Conservation (phyloP, 805 yeast genomes). For the Zygosaccharomyces bailii region DNA sequence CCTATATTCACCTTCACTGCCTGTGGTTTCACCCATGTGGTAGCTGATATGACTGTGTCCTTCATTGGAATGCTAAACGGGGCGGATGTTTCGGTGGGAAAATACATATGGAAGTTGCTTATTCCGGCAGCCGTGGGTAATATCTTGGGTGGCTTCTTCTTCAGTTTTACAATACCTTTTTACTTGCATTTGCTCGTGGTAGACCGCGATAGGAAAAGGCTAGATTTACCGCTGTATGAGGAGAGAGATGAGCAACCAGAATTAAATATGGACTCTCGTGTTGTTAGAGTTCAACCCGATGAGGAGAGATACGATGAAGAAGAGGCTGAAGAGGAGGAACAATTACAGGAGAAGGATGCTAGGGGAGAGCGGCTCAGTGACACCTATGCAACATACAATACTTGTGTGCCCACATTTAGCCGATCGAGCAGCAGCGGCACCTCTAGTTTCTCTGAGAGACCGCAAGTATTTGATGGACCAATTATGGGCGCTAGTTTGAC, state of each 20-base stretch:
- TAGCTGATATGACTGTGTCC: constrained; percentile 75
- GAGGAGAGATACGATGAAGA: constrained; percentile 13
- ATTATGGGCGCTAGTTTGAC: background rate
- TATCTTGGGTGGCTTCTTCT: constrained; percentile 71
- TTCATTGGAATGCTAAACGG: constrained; percentile 67
- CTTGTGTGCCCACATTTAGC: background rate
- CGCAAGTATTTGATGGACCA: background rate
- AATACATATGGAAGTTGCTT: constrained; percentile 67
- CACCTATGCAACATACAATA: background rate
- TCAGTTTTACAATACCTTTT: constrained; percentile 64
- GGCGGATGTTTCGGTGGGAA: constrained; percentile 59
- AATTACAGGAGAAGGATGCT: constrained; percentile 11
- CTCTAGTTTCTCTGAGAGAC: background rate
- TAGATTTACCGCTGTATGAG: constrained; percentile 66
- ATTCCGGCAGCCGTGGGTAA: constrained; percentile 74
- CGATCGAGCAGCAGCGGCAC: background rate
- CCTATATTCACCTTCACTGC: constrained; percentile 79
- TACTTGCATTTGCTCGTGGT: constrained; percentile 70
- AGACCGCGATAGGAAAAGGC: constrained; percentile 59
- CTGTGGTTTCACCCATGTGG: constrained; percentile 74
- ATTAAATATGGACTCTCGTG: constrained; percentile 72
- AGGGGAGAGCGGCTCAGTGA: background rate
- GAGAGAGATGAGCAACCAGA: constrained; percentile 80
- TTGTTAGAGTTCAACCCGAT: constrained; percentile 47
- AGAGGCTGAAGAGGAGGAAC: constrained; percentile 14